A percentile compares a stretch with the other conserved stretches of the same genome.
phyloP scores from a whole-genome alignment of 2,329 filamentous ascomycete species.

The Colletotrichum gigasporum region DNA sequence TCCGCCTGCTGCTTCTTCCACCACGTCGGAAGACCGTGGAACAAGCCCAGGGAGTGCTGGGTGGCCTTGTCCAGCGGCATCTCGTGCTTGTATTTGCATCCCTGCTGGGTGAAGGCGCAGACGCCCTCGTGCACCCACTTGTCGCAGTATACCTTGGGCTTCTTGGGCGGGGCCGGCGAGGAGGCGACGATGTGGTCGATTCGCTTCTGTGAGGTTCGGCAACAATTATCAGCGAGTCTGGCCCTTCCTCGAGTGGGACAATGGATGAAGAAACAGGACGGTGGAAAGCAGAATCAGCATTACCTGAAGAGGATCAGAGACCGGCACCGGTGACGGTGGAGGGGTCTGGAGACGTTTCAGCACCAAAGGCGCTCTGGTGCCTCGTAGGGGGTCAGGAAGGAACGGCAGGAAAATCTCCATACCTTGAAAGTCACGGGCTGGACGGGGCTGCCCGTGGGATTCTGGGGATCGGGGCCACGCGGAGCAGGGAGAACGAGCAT shows the following conservation, averaged over 20 bases:
- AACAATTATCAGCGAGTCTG: slow-evolving; percentile 4
- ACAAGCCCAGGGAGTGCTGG: slow-evolving; percentile 76
- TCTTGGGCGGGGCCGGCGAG: slow-evolving; percentile 51
- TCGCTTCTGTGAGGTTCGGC: slow-evolving; percentile 37
- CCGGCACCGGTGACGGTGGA: slow-evolving; percentile 32
- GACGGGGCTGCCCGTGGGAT: slow-evolving; percentile 45
- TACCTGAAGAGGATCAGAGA: slow-evolving; percentile 46
- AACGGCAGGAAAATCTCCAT: no score
- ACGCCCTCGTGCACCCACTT: slow-evolving; percentile 90
- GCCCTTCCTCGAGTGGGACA: no score
- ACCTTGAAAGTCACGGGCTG: slow-evolving; percentile 50
- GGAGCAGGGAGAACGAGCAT: slow-evolving; percentile 59
- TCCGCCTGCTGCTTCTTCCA: slow-evolving; percentile 66
- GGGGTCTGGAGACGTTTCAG: slow-evolving; percentile 41
- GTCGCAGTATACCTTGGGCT: slow-evolving; percentile 80
- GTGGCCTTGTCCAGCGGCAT: slow-evolving; percentile 78
- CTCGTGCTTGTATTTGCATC: slow-evolving; percentile 90
- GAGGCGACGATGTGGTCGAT: slow-evolving; percentile 39
- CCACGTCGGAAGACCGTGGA: slow-evolving; percentile 69
- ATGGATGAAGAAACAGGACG: background rate
- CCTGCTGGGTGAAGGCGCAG: slow-evolving; percentile 86
- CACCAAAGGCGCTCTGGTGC: slow-evolving; percentile 31
- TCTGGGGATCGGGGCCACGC: slow-evolving; percentile 46
- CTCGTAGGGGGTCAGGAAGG: background rate
- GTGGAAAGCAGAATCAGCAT: slow-evolving; percentile 8